Conservation (phyloP, 495 filamentous ascomycete genomes). For the Corynascus novoguineensis region DNA sequence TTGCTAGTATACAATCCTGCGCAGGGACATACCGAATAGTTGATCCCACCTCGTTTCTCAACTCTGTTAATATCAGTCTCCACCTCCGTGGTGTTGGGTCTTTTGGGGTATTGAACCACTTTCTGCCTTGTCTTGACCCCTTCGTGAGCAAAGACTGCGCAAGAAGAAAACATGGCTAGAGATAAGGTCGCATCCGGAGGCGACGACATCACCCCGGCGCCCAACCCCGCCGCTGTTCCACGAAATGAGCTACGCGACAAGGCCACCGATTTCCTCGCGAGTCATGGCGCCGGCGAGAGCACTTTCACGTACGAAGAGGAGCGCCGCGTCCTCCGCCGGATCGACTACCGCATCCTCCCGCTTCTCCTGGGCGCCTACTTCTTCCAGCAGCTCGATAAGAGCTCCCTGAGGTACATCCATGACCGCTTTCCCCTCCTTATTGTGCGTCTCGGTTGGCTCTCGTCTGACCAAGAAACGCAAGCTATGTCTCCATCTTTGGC, state of each 20-base stretch:
- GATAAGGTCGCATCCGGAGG: not conserved
- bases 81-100: not conserved
- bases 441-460: too few species aligned
- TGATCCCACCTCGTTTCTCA: too few species aligned
- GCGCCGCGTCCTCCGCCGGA: conserved; percentile 35
- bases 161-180: not conserved
- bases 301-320: conserved; percentile 38
- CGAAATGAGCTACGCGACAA: conserved; percentile 24
- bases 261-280: conserved; percentile 39
- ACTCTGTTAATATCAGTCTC: not conserved
- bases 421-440: not conserved
- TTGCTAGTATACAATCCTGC: too few species aligned
- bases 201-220: conserved; percentile 25
- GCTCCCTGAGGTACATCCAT: conserved; percentile 35
- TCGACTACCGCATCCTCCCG: conserved; percentile 46
- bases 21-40: too few species aligned
- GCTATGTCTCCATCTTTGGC: conserved; percentile 51
- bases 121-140: not conserved
- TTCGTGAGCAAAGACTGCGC: too few species aligned
- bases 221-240: not conserved
- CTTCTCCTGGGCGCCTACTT: conserved; percentile 49
- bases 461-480: not conserved
- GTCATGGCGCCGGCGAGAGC: conserved; percentile 30
- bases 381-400: conserved; percentile 53
- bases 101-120: not conserved